These are phyloP conservation scores for Vitis vinifera DNA, from an alignment of 164 flowering plant genomes.

Conservation along the genomic window ASM3070453v1 NC_081818.1:24894501-24895000, in stretches of 20 bases:
- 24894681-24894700: constrained; percentile 41
- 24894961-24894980: constrained; percentile 48
- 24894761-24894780: constrained; percentile 39
- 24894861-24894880: constrained; percentile 33
- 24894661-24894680: constrained; percentile 33
- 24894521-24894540: constrained; percentile 33
- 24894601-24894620: constrained; percentile 28
- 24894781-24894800: constrained; percentile 31
- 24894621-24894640: constrained; percentile 21
- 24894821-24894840: constrained; percentile 49
- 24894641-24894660: constrained; percentile 43
- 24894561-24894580: constrained; percentile 42
- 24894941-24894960: constrained; percentile 32
- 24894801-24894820: constrained; percentile 36
- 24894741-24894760: constrained; percentile 53
- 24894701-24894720: constrained; percentile 29
- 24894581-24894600: constrained; percentile 22
- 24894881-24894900: constrained; percentile 39
- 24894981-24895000: constrained; percentile 30
- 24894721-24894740: constrained; percentile 40
- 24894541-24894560: constrained; percentile 23
- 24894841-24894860: constrained; percentile 18
- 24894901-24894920: constrained; percentile 36
- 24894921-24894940: constrained; percentile 32
- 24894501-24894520: background rate